phyloP scores from a whole-genome alignment of 148 eudicot species.

The Cornus kousa region DNA sequence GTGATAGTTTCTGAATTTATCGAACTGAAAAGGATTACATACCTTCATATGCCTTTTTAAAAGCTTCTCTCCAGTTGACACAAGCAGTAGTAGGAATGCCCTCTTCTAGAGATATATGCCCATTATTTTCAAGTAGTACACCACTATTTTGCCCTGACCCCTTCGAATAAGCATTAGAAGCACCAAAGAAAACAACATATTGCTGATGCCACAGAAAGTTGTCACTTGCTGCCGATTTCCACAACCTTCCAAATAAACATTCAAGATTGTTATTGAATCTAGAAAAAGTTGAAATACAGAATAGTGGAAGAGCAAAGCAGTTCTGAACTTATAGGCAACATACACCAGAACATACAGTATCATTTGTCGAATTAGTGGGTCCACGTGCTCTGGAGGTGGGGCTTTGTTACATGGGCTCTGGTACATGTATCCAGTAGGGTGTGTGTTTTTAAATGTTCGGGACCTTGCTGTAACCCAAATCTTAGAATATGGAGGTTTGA shows the following conservation, averaged over 20 bases:
- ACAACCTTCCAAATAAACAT: constrained; percentile 51
- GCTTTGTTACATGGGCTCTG: no score
- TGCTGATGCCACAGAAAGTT: constrained; percentile 61
- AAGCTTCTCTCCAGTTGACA: constrained; percentile 54
- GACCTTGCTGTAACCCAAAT: no score
- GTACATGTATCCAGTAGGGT: no score
- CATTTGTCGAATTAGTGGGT: background rate
- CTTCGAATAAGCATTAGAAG: constrained; percentile 17
- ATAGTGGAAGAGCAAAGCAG: background rate
- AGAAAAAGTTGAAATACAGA: background rate
- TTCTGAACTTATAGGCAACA: background rate
- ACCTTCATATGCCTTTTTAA: constrained; percentile 59
- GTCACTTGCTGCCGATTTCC: constrained; percentile 76
- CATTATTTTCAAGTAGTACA: constrained; percentile 13
- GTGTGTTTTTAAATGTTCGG: no score
- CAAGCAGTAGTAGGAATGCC: constrained; percentile 13
- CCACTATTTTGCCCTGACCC: constrained; percentile 9
- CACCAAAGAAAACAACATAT: constrained; percentile 42
- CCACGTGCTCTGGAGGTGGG: background rate
- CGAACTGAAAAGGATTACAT: constrained; percentile 1
- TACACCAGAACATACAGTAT: background rate
- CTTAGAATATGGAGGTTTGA: no score
- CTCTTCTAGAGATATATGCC: constrained; percentile 15
- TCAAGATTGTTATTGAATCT: constrained; percentile 2
- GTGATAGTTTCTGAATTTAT: background rate